Evolutionary conservation across 176 grass and related monocot genomes (phyloP).

Genomic region (Urochloa ruziziensis): DNA sequence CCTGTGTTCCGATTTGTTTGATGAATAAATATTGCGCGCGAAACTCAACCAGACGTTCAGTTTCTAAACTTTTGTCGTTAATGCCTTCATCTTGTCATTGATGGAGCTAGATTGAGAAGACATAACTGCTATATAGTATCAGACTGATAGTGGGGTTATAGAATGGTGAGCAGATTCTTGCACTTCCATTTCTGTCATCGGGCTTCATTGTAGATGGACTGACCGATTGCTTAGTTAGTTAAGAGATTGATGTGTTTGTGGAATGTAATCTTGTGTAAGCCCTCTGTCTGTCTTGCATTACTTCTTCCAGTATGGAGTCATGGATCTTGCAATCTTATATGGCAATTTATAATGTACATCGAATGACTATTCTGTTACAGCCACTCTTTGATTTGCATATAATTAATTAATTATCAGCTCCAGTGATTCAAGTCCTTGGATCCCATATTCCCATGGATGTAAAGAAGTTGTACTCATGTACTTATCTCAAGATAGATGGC

Average conservation of each 20-base stretch:
- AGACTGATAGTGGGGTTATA: neutral
- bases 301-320: neutral
- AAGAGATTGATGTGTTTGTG: neutral
- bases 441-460: neutral
- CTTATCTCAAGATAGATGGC: neutral
- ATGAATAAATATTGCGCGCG: slow-evolving; percentile 1
- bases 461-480: neutral
- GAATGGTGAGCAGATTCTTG: neutral
- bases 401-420: neutral
- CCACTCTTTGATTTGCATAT: neutral
- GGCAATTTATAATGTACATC: neutral
- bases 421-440: too few species aligned
- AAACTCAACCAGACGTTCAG: neutral
- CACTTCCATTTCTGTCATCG: neutral
- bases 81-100: neutral
- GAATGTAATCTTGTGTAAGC: neutral
- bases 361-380: neutral
- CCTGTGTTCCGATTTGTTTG: slow-evolving; percentile 12
- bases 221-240: neutral
- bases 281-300: neutral
- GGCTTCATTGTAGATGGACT: neutral
- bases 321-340: neutral
- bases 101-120: slow-evolving; percentile 13
- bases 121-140: neutral
- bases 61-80: neutral